Conservation (phyloP, 176 grass and related monocot species). For the Zoysia japonica region DNA sequence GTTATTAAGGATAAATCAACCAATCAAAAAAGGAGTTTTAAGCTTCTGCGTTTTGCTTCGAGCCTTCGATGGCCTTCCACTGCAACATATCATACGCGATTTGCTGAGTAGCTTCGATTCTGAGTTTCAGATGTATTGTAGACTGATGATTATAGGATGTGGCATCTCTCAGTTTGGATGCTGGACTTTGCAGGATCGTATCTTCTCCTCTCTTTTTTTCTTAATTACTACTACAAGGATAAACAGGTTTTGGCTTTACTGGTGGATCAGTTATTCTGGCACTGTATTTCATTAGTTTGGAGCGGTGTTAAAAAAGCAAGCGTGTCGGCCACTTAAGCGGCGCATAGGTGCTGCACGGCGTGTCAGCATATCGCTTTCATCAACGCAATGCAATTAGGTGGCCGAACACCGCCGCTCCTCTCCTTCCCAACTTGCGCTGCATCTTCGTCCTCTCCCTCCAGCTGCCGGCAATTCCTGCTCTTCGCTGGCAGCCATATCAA, state of each 20-base stretch:
- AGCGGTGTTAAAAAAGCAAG: neutral
- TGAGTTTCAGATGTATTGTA: neutral
- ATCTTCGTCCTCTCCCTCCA: too few relatives aligned
- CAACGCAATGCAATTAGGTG: too few relatives aligned
- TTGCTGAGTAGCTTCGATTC: neutral
- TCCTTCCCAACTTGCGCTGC: too few relatives aligned
- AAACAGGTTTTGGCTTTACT: neutral
- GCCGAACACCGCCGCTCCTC: too few relatives aligned
- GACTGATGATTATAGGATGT: neutral
- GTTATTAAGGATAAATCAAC: neutral
- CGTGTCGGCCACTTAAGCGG: too few relatives aligned
- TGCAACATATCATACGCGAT: neutral
- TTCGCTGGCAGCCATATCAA: too few relatives aligned
- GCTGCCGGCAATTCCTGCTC: too few relatives aligned
- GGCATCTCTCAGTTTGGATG: neutral
- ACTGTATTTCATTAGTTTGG: neutral
- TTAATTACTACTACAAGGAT: conserved; percentile 6
- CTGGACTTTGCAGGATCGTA: neutral
- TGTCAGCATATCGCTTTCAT: too few relatives aligned
- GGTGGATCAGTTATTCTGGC: neutral
- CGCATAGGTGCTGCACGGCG: too few relatives aligned
- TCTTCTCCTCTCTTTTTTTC: neutral
- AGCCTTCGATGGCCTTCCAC: neutral
- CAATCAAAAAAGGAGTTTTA: neutral
- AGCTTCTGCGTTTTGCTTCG: neutral